Evolutionary conservation across 106 monocot genomes (phyloP).

Genomic region (Allium cepa): DNA sequence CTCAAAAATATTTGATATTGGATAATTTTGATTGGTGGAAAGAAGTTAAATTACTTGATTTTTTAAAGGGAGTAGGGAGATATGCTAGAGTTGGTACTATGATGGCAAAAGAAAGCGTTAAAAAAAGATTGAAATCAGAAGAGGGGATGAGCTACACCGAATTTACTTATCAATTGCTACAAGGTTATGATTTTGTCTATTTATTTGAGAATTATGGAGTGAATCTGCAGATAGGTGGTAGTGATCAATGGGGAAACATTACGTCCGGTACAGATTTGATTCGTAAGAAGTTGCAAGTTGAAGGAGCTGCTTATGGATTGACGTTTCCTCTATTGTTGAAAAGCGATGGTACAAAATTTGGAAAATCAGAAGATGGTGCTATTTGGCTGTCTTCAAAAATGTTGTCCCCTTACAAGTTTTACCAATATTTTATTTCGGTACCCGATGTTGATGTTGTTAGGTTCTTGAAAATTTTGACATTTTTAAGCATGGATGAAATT

Average conservation of each 20-base stretch:
- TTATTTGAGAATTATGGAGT: conserved; percentile 81
- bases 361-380: conserved; percentile 80
- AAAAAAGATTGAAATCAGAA: conserved; percentile 73
- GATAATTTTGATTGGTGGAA: conserved; percentile 93
- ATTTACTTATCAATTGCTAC: conserved; percentile 94
- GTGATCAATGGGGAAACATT: conserved; percentile 98
- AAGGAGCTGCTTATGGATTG: conserved; percentile 70
- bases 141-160: conserved; percentile 95
- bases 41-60: conserved; percentile 61
- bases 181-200: conserved; percentile 83
- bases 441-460: conserved; percentile 81
- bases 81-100: conserved; percentile 83
- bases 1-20: conserved; percentile 27
- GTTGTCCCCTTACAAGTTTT: conserved; percentile 90
- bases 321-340: conserved; percentile 88
- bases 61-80: conserved; percentile 65
- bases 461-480: conserved; percentile 87
- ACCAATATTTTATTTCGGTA: conserved; percentile 81
- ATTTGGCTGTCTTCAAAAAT: conserved; percentile 66
- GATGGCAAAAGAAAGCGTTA: conserved; percentile 94
- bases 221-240: conserved; percentile 94
- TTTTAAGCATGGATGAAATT: conserved; percentile 84
- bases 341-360: conserved; percentile 93
- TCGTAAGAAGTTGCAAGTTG: conserved; percentile 72
- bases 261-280: conserved; percentile 90